A percentile compares a stretch with the other conserved stretches of the same genome.
Conservation (phyloP, 2,329 filamentous ascomycete species). For the Alternaria arborescens region DNA sequence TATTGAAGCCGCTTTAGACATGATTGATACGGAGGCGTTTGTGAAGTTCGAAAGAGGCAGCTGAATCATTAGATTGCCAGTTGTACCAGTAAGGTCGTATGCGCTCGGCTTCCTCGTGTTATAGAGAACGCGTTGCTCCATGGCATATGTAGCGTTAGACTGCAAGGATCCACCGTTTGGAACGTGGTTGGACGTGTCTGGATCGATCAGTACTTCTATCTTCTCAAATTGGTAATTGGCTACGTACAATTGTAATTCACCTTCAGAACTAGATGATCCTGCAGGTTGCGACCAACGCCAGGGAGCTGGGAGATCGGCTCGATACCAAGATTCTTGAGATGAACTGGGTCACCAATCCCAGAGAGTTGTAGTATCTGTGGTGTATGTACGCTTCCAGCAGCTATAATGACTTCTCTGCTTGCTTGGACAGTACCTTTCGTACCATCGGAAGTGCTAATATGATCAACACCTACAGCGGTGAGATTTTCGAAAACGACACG, state of each 20-base stretch:
- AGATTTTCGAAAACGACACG: conserved; percentile 27
- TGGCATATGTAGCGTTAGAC: conserved; percentile 37
- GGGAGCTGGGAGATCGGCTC: conserved; percentile 28
- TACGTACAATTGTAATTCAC: conserved; percentile 33
- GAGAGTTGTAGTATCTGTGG: conserved; percentile 70
- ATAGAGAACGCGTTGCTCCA: conserved; percentile 40
- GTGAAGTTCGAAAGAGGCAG: conserved; percentile 25
- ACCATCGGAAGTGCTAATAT: conserved; percentile 9
- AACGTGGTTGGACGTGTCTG: conserved; percentile 24
- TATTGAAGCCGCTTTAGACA: conserved; percentile 14
- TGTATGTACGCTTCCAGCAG: conserved; percentile 66
- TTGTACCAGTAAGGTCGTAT: conserved; percentile 34
- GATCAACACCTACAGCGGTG: conserved; percentile 31
- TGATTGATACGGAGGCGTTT: conserved; percentile 17
- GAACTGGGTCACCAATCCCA: conserved; percentile 59
- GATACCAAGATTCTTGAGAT: conserved; percentile 25
- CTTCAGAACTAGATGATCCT: conserved; percentile 34
- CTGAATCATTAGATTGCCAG: conserved; percentile 29
- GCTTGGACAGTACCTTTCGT: conserved; percentile 21
- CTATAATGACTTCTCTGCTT: conserved; percentile 63
- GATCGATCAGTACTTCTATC: background rate
- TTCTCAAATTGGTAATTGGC: background rate
- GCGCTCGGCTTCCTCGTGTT: conserved; percentile 34
- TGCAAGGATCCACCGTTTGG: conserved; percentile 29
- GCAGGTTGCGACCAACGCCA: conserved; percentile 40